Conservation (phyloP, 169 alveolate species). For the Neospora caninum region DNA sequence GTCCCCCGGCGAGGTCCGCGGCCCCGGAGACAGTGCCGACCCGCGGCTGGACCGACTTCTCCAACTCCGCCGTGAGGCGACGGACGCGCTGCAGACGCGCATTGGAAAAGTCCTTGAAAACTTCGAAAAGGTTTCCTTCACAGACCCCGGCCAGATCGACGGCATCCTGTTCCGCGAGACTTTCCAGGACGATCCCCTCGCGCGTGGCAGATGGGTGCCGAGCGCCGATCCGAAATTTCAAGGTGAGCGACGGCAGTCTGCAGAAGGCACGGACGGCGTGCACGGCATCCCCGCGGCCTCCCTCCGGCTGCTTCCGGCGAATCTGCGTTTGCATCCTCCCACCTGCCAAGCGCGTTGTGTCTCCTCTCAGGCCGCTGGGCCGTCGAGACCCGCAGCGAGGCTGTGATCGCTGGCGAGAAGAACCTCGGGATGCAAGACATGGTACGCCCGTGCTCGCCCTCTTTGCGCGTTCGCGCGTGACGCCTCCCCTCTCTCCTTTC, state of each 20-base stretch:
- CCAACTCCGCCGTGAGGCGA: not conserved
- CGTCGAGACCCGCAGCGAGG: not conserved
- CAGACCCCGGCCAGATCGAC: not conserved
- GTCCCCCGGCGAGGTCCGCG: not conserved
- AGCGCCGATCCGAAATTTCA: conserved; percentile 35
- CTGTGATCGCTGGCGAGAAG: not conserved
- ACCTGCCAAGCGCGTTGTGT: no score
- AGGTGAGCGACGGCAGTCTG: not conserved
- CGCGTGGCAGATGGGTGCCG: not conserved
- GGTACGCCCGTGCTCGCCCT: not conserved
- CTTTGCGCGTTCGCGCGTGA: not conserved
- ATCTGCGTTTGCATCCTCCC: no score
- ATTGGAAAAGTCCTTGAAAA: not conserved
- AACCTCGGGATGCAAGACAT: not conserved
- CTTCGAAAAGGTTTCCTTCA: not conserved
- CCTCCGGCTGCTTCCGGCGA: not conserved
- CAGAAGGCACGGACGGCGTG: no score
- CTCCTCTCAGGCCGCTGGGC: conserved; percentile 16
- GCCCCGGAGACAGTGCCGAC: not conserved
- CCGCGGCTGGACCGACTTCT: no score
- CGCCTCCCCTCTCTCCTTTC: not conserved
- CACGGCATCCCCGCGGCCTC: not conserved
- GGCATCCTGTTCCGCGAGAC: not conserved
- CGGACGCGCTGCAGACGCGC: not conserved
- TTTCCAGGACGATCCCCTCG: not conserved